These are phyloP conservation scores for Mycena galericulata DNA, from an alignment of 768 basidiomycete species.

Conservation along the genomic window DNA sequence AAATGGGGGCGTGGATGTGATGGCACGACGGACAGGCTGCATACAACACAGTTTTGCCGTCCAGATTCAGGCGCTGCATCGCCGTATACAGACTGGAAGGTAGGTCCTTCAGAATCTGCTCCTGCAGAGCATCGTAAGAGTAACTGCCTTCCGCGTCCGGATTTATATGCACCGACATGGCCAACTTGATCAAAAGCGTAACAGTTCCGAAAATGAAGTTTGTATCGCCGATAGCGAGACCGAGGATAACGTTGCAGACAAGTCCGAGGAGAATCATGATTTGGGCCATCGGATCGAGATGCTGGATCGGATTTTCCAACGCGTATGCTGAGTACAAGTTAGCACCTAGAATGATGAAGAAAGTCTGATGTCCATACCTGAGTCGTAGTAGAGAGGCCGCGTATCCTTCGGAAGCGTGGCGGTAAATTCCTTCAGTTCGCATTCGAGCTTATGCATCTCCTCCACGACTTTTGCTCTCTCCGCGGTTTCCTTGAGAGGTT, in stretches of 20 bases:
- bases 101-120: constrained; percentile 22
- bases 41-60: constrained; percentile 18
- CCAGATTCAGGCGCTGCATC: constrained; percentile 17
- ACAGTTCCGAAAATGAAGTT: constrained; percentile 16
- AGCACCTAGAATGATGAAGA: background rate
- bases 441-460: background rate
- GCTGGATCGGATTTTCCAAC: background rate
- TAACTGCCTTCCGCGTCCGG: background rate
- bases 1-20: constrained; percentile 13
- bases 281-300: constrained; percentile 11
- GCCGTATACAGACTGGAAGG: constrained; percentile 16
- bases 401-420: constrained; percentile 2
- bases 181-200: constrained; percentile 5
- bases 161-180: constrained; percentile 8
- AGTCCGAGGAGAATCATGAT: constrained; percentile 20
- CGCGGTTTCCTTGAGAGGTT: background rate
- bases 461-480: constrained; percentile 1
- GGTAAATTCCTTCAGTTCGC: background rate
- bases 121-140: constrained; percentile 8
- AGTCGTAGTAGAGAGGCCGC: constrained; percentile 7
- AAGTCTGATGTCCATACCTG: background rate
- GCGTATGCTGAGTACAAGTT: constrained; percentile 8
- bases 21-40: constrained; percentile 31
- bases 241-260: constrained; percentile 22
- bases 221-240: background rate